Evolutionary conservation across 2,329 filamentous ascomycete species (phyloP), one percentile per base, ranked within the genome.

Genomic region (Onygena corvina): DNA sequence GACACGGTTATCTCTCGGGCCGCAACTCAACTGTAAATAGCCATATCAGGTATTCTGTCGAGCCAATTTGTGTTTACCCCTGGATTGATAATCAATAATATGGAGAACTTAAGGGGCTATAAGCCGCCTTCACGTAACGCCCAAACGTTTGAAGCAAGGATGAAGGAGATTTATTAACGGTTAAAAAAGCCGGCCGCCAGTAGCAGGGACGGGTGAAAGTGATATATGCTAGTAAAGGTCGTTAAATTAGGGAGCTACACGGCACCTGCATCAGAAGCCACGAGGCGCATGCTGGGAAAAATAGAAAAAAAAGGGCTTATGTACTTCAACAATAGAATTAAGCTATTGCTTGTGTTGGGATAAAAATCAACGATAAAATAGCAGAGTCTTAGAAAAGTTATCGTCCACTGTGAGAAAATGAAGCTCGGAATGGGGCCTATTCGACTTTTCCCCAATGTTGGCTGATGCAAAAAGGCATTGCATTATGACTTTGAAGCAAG

Each of bases 401-500:
- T 46, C 42, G 16, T 46, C 4, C 12, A 3, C 25, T 9, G 30
- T n/a, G 27, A 46, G 20, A 9, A 23, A 31, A 31, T 8, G 20
- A 12, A 20, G 30, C 16, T 31, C 30, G n/a, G n/a, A n/a, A n/a
- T n/a, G n/a, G n/a, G n/a, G n/a, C n/a, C n/a, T n/a, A n/a, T n/a
- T n/a, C n/a, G n/a, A n/a, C n/a, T n/a, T n/a, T n/a, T n/a, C n/a
- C n/a, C n/a, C n/a, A n/a, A n/a, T n/a, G n/a, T n/a, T n/a, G n/a
- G n/a, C n/a, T n/a, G n/a, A n/a, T n/a, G n/a, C n/a, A n/a, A n/a
- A 31, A 31, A 31, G 30, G 30, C 30, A 40, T 40, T 18, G 36
- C 16, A 54, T 62, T 55, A 69, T 31, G 64, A 56, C 54, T 67
- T 68, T n/a, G 67, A 68, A 31, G 67, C 67, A 49, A 69, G 54